phyloP scores from a whole-genome alignment of 2,329 filamentous ascomycete species.

The Xylariomycetidae sp. region DNA sequence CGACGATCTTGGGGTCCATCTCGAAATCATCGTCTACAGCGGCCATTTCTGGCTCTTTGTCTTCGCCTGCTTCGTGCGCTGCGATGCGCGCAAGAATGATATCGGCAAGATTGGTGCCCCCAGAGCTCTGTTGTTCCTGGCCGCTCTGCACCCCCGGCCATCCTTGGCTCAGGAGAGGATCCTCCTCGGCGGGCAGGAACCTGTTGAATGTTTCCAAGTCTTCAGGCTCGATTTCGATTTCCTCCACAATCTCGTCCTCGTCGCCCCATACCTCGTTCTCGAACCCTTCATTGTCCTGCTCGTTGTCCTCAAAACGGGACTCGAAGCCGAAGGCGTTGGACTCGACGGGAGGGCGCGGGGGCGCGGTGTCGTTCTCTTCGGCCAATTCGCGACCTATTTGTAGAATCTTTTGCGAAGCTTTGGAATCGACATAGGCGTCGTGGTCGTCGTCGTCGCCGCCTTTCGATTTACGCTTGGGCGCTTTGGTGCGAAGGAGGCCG shows the following conservation, averaged over 20 bases:
- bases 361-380: conserved; percentile 64
- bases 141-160: conserved; percentile 43
- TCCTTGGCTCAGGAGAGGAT: conserved; percentile 66
- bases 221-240: conserved; percentile 77
- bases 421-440: conserved; percentile 76
- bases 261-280: conserved; percentile 63
- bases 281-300: conserved; percentile 39
- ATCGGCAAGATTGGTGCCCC: conserved; percentile 78
- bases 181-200: conserved; percentile 69
- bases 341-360: conserved; percentile 33
- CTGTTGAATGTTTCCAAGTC: conserved; percentile 88
- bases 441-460: conserved; percentile 55
- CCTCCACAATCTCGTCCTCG: conserved; percentile 63
- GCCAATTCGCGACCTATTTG: conserved; percentile 83
- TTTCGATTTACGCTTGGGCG: conserved; percentile 64
- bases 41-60: conserved; percentile 42
- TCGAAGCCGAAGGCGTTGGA: conserved; percentile 74
- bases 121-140: conserved; percentile 38
- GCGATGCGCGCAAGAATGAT: conserved; percentile 93
- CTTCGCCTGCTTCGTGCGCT: conserved; percentile 71
- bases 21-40: conserved; percentile 74
- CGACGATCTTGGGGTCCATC: conserved; percentile 83
- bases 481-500: conserved; percentile 65
- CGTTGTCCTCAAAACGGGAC: conserved; percentile 64
- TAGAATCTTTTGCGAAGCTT: conserved; percentile 81